Conservation (phyloP, 1,284 basidiomycete genomes). For the Spongispora temasekensis region DNA sequence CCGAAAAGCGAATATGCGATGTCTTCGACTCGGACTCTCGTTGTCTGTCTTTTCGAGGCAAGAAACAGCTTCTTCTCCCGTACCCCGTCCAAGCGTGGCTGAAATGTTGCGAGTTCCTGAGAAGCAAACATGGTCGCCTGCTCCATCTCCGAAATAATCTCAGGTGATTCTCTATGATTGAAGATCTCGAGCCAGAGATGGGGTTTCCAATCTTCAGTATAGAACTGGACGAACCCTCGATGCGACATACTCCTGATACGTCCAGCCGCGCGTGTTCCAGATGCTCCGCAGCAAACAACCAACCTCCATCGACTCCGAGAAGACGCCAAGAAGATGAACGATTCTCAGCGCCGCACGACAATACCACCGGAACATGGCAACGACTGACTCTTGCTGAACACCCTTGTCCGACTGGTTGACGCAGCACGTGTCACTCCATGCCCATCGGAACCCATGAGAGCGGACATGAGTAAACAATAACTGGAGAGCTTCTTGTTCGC, state of each 20-base stretch:
- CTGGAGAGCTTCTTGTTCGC: background rate
- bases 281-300: background rate
- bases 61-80: constrained; percentile 1
- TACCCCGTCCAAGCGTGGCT: background rate
- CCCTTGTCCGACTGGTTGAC: background rate
- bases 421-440: constrained; percentile 1
- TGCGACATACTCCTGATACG: background rate
- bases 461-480: background rate
- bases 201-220: background rate
- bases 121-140: background rate
- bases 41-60: constrained; percentile 9
- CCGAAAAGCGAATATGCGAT: constrained; percentile 7
- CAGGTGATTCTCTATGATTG: background rate
- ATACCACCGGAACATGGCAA: constrained; percentile 1
- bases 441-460: background rate
- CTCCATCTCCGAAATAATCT: background rate
- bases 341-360: background rate
- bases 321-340: background rate
- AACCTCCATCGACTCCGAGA: background rate
- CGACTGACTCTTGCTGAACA: background rate
- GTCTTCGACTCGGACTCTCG: constrained; percentile 3
- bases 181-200: background rate
- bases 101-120: background rate
- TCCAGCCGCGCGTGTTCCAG: constrained; percentile 1
- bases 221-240: background rate